Conservation (phyloP, 2,329 filamentous ascomycete species). For the Gaeumannomyces tritici region DNA sequence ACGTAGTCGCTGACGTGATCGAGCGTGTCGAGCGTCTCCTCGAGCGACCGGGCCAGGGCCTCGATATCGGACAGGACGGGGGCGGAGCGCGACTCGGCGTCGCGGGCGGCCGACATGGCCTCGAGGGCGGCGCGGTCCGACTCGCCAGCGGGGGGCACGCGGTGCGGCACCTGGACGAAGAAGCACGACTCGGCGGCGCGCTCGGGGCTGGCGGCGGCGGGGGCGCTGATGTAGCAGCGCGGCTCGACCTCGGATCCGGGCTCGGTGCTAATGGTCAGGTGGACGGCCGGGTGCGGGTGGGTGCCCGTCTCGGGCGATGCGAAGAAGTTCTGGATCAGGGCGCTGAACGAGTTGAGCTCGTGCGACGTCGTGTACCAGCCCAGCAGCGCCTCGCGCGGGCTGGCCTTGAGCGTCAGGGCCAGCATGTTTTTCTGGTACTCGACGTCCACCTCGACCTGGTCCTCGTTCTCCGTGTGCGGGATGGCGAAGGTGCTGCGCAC, state of each 20-base stretch:
- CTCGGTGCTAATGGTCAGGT: slow-evolving; percentile 88
- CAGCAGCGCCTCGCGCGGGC: slow-evolving; percentile 86
- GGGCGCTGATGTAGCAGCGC: slow-evolving; percentile 88
- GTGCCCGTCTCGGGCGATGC: slow-evolving; percentile 93
- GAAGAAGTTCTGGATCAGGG: slow-evolving; percentile 99
- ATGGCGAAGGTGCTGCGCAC: slow-evolving; percentile 96
- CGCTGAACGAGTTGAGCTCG: slow-evolving; percentile 96
- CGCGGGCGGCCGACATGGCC: slow-evolving; percentile 72
- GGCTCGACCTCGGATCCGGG: slow-evolving; percentile 83
- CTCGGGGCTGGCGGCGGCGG: slow-evolving; percentile 90
- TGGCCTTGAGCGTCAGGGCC: slow-evolving; percentile 83
- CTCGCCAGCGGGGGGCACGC: slow-evolving; percentile 72
- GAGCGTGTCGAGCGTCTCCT: slow-evolving; percentile 80
- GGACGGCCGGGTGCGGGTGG: slow-evolving; percentile 93
- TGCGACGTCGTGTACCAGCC: slow-evolving; percentile 98
- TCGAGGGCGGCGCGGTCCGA: slow-evolving; percentile 59
- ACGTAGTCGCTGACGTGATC: slow-evolving; percentile 90
- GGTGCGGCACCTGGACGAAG: slow-evolving; percentile 95
- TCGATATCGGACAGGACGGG: slow-evolving; percentile 82
- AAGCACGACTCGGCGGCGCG: slow-evolving; percentile 91
- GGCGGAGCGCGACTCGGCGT: slow-evolving; percentile 63
- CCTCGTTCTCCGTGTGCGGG: slow-evolving; percentile 94
- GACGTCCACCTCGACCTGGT: slow-evolving; percentile 99
- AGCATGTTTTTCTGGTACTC: slow-evolving; percentile 99
- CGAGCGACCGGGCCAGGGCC: slow-evolving; percentile 72